Percentiles rank a stretch among this genome's conserved stretches.
Conservation (phyloP, 768 basidiomycete species). For the Lepiota brunneoincarnata region DNA sequence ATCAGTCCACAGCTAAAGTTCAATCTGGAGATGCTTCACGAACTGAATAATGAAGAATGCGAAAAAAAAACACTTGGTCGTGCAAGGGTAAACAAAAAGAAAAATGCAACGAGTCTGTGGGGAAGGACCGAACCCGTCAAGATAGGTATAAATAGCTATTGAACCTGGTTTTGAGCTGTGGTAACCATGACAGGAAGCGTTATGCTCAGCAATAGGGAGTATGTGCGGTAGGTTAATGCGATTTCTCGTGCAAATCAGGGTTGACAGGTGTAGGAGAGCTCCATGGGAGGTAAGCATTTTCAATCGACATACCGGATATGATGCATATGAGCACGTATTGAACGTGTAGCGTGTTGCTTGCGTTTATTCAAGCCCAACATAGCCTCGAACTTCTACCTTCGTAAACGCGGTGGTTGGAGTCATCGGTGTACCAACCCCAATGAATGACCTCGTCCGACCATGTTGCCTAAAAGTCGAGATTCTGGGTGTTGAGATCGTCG, state of each 20-base stretch:
- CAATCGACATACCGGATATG: not conserved
- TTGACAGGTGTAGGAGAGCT: not conserved
- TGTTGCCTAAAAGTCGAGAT: conserved; percentile 65
- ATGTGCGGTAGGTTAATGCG: not conserved
- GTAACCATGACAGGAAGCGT: not conserved
- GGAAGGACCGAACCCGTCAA: not conserved
- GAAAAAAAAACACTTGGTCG: conserved; percentile 10
- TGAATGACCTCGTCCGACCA: conserved; percentile 71
- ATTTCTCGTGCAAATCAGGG: not conserved
- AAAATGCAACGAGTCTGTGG: not conserved
- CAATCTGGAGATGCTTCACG: conserved; percentile 3
- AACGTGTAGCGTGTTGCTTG: not conserved
- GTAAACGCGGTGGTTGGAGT: conserved; percentile 82
- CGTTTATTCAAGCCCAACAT: conserved; percentile 50
- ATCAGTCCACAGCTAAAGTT: conserved; percentile 7
- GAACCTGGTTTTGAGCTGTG: not conserved
- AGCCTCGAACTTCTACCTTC: conserved; percentile 82
- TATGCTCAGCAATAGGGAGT: not conserved
- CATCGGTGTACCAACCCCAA: conserved; percentile 63
- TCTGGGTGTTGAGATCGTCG: conserved; percentile 61
- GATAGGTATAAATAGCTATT: conserved; percentile 9
- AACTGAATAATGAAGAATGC: conserved; percentile 9
- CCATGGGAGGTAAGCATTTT: not conserved
- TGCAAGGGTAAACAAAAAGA: not conserved
- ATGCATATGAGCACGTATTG: conserved; percentile 2